Evolutionary conservation across 352 stramenopile genomes (phyloP).

Genomic region (Globisporangium spinosum): DNA sequence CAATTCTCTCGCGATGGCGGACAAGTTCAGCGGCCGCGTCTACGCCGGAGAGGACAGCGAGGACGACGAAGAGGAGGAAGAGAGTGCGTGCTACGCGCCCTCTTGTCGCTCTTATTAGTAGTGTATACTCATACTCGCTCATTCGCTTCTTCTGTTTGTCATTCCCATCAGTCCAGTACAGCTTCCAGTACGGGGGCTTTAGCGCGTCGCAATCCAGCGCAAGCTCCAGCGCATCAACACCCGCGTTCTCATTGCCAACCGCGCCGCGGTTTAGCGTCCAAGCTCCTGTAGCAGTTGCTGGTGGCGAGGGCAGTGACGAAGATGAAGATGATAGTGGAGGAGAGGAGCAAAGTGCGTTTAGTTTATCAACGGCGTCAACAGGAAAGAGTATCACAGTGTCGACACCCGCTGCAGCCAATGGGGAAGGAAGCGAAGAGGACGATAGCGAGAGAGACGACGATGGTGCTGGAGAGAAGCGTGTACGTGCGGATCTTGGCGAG

Average conservation of each 20-base stretch:
- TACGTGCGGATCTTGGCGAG: background rate
- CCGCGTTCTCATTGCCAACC: conserved; percentile 28
- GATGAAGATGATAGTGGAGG: conserved; percentile 27
- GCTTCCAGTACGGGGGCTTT: conserved; percentile 48
- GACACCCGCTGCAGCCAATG: conserved; percentile 2
- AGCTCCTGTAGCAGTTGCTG: conserved; percentile 19
- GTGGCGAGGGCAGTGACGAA: conserved; percentile 35
- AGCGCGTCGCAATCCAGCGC: conserved; percentile 20
- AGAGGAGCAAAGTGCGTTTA: background rate
- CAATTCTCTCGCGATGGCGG: conserved; percentile 31
- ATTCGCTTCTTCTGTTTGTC: background rate
- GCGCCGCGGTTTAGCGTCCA: conserved; percentile 22
- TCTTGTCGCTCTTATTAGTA: background rate
- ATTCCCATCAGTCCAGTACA: conserved; percentile 32
- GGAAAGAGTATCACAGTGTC: conserved; percentile 10
- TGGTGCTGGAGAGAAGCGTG: background rate
- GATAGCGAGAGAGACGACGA: conserved; percentile 8
- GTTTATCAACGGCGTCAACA: conserved; percentile 6
- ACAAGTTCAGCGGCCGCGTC: conserved; percentile 61
- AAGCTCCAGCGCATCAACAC: conserved; percentile 5
- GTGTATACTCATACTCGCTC: no score
- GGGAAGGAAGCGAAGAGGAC: conserved; percentile 25
- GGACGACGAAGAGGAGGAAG: conserved; percentile 68
- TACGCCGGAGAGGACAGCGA: conserved; percentile 78
- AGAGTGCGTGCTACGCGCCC: conserved; percentile 10